These are phyloP conservation scores for Globisporangium carolinianum DNA, from an alignment of 352 stramenopile species.

Conservation along the genomic window DNA sequence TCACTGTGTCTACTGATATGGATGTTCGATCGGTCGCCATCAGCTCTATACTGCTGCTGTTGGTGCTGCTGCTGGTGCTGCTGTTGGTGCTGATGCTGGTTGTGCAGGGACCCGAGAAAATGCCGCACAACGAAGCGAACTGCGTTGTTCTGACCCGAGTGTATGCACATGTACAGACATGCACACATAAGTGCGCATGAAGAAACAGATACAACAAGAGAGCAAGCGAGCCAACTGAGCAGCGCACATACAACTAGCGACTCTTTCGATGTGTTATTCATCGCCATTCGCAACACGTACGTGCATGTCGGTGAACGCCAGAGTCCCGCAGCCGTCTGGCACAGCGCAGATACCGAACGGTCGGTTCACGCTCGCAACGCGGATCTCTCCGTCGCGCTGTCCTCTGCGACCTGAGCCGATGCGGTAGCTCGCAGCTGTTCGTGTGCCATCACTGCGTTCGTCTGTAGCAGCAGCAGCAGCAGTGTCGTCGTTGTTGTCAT, in stretches of 20 bases:
- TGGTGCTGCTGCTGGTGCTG: not conserved
- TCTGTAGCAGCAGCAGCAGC: too few relatives aligned
- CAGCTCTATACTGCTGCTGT: not conserved
- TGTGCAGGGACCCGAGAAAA: too few relatives aligned
- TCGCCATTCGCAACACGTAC: slow-evolving; percentile 2
- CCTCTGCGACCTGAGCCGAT: slow-evolving; percentile 16
- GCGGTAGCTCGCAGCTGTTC: not conserved
- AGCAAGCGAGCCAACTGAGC: not conserved
- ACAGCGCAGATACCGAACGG: slow-evolving; percentile 29
- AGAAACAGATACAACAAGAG: not conserved
- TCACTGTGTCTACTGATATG: not conserved
- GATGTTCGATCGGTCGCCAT: not conserved
- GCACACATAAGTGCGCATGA: not conserved
- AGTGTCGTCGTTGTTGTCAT: too few relatives aligned
- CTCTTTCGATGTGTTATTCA: too few relatives aligned
- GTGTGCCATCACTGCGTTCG: too few relatives aligned
- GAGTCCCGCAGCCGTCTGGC: slow-evolving; percentile 9
- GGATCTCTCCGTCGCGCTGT: slow-evolving; percentile 21
- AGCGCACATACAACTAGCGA: too few relatives aligned
- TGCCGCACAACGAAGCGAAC: slow-evolving; percentile 22
- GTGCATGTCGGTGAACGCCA: slow-evolving; percentile 32
- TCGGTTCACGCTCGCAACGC: slow-evolving; percentile 24
- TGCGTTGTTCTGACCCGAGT: slow-evolving; percentile 27
- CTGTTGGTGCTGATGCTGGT: not conserved
- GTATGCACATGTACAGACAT: not conserved